These are phyloP conservation scores for Circinella umbellata DNA, from an alignment of 371 early-diverging fungal species.

Conservation along the genomic window DNA sequence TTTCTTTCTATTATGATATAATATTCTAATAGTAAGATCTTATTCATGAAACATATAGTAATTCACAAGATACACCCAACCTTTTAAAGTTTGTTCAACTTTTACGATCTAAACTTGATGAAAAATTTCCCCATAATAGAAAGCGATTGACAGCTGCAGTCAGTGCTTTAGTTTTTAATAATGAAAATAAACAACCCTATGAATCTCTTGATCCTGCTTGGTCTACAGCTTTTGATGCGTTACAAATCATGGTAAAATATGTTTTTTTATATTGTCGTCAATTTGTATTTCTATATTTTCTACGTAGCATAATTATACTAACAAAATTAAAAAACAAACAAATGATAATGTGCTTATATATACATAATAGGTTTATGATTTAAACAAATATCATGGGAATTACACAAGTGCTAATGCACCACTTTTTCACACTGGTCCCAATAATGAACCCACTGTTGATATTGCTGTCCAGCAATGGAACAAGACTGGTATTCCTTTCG, in stretches of 20 bases:
- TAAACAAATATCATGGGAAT: slow-evolving; percentile 31
- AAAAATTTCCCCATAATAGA: slow-evolving; percentile 25
- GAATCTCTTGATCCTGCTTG: slow-evolving; percentile 14
- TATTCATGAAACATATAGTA: slow-evolving; percentile 13
- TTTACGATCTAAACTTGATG: slow-evolving; percentile 20
- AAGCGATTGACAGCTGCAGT: slow-evolving; percentile 28
- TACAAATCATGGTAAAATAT: slow-evolving; percentile 25
- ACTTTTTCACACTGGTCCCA: slow-evolving; percentile 32
- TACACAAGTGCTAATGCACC: slow-evolving; percentile 65
- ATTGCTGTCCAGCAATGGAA: slow-evolving; percentile 46
- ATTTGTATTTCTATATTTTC: not conserved
- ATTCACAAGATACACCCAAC: slow-evolving; percentile 60
- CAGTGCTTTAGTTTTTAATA: slow-evolving; percentile 22
- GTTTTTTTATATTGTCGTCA: not conserved
- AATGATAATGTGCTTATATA: not conserved
- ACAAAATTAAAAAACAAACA: not conserved
- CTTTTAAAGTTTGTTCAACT: slow-evolving; percentile 28
- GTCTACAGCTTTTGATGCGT: slow-evolving; percentile 19
- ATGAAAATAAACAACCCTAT: slow-evolving; percentile 19
- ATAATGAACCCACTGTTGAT: slow-evolving; percentile 22
- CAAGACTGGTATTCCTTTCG: slow-evolving; percentile 58
- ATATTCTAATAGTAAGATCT: no score
- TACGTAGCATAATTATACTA: not conserved
- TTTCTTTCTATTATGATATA: not conserved
- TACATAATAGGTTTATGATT: slow-evolving; percentile 39